phyloP scores from a whole-genome alignment of 768 basidiomycete species.

The Boletus subcaerulescens region DNA sequence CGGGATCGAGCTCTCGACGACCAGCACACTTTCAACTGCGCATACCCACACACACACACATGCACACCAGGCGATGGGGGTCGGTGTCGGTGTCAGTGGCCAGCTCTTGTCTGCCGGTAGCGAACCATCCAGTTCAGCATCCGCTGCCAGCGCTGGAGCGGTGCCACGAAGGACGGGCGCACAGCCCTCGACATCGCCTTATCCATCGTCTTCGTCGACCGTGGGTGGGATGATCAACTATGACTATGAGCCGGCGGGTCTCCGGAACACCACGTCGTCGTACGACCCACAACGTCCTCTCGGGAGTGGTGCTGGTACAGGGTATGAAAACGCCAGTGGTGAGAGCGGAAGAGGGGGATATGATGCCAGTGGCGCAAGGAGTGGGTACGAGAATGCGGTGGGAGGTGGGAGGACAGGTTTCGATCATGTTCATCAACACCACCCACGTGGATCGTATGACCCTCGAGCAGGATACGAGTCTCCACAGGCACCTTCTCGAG shows the following conservation, averaged over 20 bases:
- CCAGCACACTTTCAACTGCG: slow-evolving; percentile 8
- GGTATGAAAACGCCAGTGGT: slow-evolving; percentile 17
- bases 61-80: slow-evolving; percentile 12
- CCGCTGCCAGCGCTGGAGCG: background rate
- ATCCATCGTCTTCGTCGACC: slow-evolving; percentile 15
- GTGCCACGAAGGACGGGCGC: slow-evolving; percentile 13
- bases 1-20: slow-evolving; percentile 29
- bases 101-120: slow-evolving; percentile 20
- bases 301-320: slow-evolving; percentile 2
- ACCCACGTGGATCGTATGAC: slow-evolving; percentile 26
- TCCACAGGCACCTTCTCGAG: slow-evolving; percentile 21
- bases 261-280: slow-evolving; percentile 15
- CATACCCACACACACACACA: slow-evolving; percentile 10
- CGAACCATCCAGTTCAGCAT: slow-evolving; percentile 14
- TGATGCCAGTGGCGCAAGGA: slow-evolving; percentile 13
- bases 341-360: slow-evolving; percentile 21
- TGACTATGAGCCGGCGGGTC: slow-evolving; percentile 15
- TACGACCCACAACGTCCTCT: slow-evolving; percentile 23
- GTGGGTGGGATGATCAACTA: slow-evolving; percentile 17
- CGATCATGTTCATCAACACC: slow-evolving; percentile 29
- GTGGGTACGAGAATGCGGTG: slow-evolving; percentile 20
- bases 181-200: slow-evolving; percentile 18
- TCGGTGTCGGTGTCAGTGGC: slow-evolving; percentile 2
- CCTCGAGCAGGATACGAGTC: slow-evolving; percentile 24
- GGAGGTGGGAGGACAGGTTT: slow-evolving; percentile 16